phyloP scores from a whole-genome alignment of 192 early-diverging fungal species.

The Martensiomyces pterosporus region DNA sequence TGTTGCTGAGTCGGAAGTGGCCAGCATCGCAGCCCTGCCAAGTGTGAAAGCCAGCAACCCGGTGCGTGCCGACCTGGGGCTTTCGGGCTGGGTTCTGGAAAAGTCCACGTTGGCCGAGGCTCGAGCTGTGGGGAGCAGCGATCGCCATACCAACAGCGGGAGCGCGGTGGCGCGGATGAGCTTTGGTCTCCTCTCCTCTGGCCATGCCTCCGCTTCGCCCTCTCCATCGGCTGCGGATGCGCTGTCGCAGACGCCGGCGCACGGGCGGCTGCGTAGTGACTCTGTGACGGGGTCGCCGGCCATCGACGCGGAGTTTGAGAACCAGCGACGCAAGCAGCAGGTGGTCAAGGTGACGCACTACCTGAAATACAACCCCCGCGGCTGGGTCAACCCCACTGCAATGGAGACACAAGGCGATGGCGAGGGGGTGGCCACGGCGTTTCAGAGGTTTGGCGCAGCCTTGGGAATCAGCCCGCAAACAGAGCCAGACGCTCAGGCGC shows the following conservation, averaged over 20 bases:
- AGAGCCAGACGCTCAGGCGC: not conserved
- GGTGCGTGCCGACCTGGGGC: conserved; percentile 27
- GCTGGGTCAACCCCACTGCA: conserved; percentile 38
- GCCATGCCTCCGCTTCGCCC: no score
- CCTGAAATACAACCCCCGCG: conserved; percentile 28
- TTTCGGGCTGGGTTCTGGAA: conserved; percentile 38
- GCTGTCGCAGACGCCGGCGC: no score
- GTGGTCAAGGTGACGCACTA: conserved; percentile 33
- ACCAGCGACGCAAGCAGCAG: conserved; percentile 30
- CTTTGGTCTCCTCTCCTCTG: conserved; percentile 1
- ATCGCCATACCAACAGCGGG: not conserved
- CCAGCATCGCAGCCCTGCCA: not conserved
- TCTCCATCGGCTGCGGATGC: no score
- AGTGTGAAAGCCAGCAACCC: not conserved
- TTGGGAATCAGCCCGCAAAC: not conserved
- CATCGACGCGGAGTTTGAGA: conserved; percentile 27
- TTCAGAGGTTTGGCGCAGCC: not conserved
- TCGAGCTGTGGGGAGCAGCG: not conserved
- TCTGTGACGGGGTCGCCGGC: conserved; percentile 28
- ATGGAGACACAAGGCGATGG: no score
- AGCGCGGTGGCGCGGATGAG: conserved; percentile 3
- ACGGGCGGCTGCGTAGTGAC: conserved; percentile 8
- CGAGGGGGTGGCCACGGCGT: conserved; percentile 7
- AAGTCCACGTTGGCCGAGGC: conserved; percentile 10
- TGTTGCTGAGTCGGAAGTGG: conserved; percentile 3